Base-by-base conservation (phyloP, 208 protist genomes). In the Strigomonas galati region DNA sequence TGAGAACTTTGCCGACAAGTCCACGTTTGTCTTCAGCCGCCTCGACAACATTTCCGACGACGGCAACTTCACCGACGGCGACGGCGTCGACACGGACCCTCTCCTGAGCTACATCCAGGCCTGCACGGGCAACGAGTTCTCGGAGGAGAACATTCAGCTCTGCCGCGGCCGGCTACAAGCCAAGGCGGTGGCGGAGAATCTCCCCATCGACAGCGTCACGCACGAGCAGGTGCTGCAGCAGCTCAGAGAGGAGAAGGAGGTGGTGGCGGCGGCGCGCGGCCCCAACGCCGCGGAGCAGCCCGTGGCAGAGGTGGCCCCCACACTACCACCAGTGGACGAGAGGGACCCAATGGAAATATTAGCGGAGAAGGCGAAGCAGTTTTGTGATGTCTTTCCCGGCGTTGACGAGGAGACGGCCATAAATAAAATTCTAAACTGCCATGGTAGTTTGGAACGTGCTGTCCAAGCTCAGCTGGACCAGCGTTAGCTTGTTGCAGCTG, bases 1-100 rank as follows among this genome's bases (percentile, higher is more conserved):
- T 60, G 81, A 81, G 24, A 78, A 62, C 15, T 86, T 81, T 59
- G 66, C 65, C 12, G 76, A 82, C 35, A 68, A 65, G 51, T 40
- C 65, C n/a, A 77, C 73, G 1, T 67, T 78, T 26, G 77, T 86
- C 7, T 73, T 86, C 35, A 70, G 65, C 55, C 53, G 71, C 32
- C 37, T 78, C 9, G 65, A 75, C 27, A 66, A 77, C 51, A 63
- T 69, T 9, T 60, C 69, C 30, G 64, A 72, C 27, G 55, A 48
- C 15, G 58, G 56, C 1, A 76, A 58, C 14, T 85, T 80, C 59
- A 71, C 73, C 19, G 76, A 82, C 61, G 76, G 72, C 15, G 62
- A 78, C 35, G 80, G 80, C n/a, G 43, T 57, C 19, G 48, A 67
- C 26, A 31, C 67, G 19, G 77, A 85, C 69, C 24, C 27, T 0